A percentile compares a stretch with the other conserved stretches of the same genome.
Conservation (phyloP, 306 rosid genomes). For the Mimosa bimucronata region DNA sequence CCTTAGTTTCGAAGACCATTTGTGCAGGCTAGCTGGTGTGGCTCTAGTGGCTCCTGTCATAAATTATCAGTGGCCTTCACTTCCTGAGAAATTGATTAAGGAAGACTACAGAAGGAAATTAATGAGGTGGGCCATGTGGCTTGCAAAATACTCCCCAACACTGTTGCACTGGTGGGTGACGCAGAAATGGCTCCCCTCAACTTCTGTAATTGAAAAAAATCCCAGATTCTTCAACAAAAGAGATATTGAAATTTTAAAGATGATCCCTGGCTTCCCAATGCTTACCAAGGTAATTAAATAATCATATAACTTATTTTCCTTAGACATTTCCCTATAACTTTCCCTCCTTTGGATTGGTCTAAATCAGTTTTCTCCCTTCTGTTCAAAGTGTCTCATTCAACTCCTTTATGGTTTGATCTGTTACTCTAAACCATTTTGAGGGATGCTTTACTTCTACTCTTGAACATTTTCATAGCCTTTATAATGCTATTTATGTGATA, state of each 20-base stretch:
- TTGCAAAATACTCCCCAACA: slow-evolving; percentile 68
- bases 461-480: background rate
- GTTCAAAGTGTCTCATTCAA: background rate
- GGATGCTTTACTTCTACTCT: background rate
- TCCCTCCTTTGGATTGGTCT: background rate
- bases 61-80: slow-evolving; percentile 87
- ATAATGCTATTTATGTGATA: background rate
- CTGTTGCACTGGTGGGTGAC: slow-evolving; percentile 82
- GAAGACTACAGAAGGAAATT: slow-evolving; percentile 75
- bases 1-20: background rate
- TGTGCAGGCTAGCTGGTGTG: slow-evolving; percentile 83
- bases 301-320: background rate
- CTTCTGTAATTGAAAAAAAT: slow-evolving; percentile 76
- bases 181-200: slow-evolving; percentile 92
- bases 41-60: slow-evolving; percentile 82
- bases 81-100: slow-evolving; percentile 64
- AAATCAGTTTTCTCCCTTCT: background rate
- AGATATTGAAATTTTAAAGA: slow-evolving; percentile 75
- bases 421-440: background rate
- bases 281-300: slow-evolving; percentile 66
- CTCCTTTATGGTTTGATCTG: background rate
- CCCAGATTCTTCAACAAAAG: slow-evolving; percentile 73
- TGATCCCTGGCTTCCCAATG: slow-evolving; percentile 88
- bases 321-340: background rate
- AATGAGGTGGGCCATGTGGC: slow-evolving; percentile 51